Percentiles rank a stretch among this genome's conserved stretches.
Evolutionary conservation across 768 basidiomycete genomes (phyloP).

Genomic region (Suillus discolor): DNA sequence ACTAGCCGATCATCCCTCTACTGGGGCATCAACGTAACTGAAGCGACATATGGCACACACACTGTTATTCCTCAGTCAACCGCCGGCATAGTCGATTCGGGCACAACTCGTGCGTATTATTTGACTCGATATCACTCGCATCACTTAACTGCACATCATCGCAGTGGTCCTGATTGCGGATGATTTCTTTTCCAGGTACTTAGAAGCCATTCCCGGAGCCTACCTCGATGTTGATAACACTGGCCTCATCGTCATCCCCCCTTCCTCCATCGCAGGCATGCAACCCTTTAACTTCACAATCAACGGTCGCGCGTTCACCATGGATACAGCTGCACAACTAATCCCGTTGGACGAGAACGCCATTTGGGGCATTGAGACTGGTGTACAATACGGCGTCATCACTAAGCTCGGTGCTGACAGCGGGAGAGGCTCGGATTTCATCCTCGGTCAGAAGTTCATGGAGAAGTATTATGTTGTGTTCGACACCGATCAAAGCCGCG

Average conservation of each 20-base stretch:
- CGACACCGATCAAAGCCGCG: not conserved
- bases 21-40: conserved; percentile 34
- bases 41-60: conserved; percentile 16
- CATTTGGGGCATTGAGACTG: conserved; percentile 14
- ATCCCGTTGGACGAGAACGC: conserved; percentile 20
- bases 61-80: conserved; percentile 20
- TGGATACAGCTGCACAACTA: conserved; percentile 25
- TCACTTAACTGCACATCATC: not conserved
- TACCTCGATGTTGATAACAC: not conserved
- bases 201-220: conserved; percentile 19
- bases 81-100: conserved; percentile 33
- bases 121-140: not conserved
- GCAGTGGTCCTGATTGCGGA: conserved; percentile 26
- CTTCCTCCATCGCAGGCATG: conserved; percentile 19
- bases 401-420: conserved; percentile 6
- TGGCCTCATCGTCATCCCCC: conserved; percentile 21
- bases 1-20: conserved; percentile 24
- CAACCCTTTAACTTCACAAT: conserved; percentile 19
- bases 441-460: conserved; percentile 21
- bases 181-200: conserved; percentile 21
- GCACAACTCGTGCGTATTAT: conserved; percentile 23
- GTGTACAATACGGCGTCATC: conserved; percentile 18
- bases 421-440: conserved; percentile 16
- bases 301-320: conserved; percentile 5
- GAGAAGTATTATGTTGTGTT: conserved; percentile 20